Percentiles rank a stretch among this genome's conserved stretches.
Evolutionary conservation across 805 yeast species (phyloP).

Genomic region (Candida quercuum): DNA sequence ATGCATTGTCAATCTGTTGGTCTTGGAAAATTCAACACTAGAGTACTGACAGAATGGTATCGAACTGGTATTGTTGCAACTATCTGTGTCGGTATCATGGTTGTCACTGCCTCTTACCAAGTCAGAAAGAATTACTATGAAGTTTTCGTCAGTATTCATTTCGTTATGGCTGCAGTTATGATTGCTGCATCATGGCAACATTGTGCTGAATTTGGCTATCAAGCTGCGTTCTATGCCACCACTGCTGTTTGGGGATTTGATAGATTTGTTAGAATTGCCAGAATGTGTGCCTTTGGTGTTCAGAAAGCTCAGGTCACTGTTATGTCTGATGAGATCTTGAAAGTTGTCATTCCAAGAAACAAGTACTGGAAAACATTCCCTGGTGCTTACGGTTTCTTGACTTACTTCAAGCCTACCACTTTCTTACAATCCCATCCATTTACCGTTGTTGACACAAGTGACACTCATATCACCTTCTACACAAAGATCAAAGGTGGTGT

Average conservation of each 20-base stretch:
- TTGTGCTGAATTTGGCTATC: conserved; percentile 42
- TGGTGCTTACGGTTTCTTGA: conserved; percentile 54
- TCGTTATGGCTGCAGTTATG: conserved; percentile 47
- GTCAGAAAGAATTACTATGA: conserved; percentile 58
- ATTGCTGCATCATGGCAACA: conserved; percentile 57
- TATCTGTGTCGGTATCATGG: conserved; percentile 6
- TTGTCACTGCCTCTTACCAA: conserved; percentile 25
- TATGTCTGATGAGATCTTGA: conserved; percentile 36
- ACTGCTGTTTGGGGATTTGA: conserved; percentile 46
- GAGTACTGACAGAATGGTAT: conserved; percentile 14
- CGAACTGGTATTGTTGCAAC: conserved; percentile 19
- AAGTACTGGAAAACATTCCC: conserved; percentile 44
- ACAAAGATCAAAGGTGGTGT: conserved; percentile 55
- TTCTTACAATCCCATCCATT: conserved; percentile 78
- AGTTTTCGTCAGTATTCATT: conserved; percentile 50
- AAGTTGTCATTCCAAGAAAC: conserved; percentile 38
- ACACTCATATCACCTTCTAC: conserved; percentile 35
- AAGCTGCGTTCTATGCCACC: conserved; percentile 33
- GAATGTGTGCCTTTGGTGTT: conserved; percentile 19
- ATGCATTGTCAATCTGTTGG: conserved; percentile 19
- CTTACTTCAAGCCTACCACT: conserved; percentile 43
- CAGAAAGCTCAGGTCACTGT: conserved; percentile 20
- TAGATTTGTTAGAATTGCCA: conserved; percentile 36
- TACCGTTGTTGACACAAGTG: conserved; percentile 43
- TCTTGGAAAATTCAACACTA: conserved; percentile 6